phyloP scores from a whole-genome alignment of 2,329 filamentous ascomycete genomes.

The Nothopassalora personata region DNA sequence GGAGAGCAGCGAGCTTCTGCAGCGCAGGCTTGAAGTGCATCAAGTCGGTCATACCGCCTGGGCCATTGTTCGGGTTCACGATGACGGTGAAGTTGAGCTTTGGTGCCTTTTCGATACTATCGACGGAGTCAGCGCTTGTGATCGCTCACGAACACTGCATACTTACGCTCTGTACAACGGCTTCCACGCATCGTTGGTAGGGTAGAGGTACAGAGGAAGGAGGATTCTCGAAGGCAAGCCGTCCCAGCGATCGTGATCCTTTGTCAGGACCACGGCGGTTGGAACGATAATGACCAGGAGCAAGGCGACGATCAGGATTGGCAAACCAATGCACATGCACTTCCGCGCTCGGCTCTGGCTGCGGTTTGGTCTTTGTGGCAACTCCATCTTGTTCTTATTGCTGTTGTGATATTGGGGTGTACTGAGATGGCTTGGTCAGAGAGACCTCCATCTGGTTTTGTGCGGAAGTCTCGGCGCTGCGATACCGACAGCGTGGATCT shows the following conservation, averaged over 20 bases:
- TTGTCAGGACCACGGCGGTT: slow-evolving; percentile 10
- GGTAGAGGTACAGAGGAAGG: slow-evolving; percentile 20
- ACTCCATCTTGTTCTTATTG: slow-evolving; percentile 2
- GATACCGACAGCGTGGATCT: background rate
- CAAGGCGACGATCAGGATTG: background rate
- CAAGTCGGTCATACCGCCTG: slow-evolving; percentile 15
- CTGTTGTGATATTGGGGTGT: background rate
- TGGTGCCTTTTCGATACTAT: slow-evolving; percentile 5
- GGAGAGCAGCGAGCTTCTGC: slow-evolving; percentile 20
- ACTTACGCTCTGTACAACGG: slow-evolving; percentile 19
- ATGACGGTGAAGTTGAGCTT: slow-evolving; percentile 20
- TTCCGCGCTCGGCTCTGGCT: slow-evolving; percentile 1
- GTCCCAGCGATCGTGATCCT: background rate
- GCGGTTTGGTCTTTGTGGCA: background rate
- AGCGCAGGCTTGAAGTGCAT: slow-evolving; percentile 20
- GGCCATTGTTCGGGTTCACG: slow-evolving; percentile 23
- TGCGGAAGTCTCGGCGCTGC: background rate
- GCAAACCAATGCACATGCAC: background rate
- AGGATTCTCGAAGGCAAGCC: slow-evolving; percentile 14
- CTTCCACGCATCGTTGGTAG: slow-evolving; percentile 12
- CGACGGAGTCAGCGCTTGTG: background rate
- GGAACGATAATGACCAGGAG: slow-evolving; percentile 17
- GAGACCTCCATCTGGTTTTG: background rate
- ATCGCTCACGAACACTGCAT: background rate
- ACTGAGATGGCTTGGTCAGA: background rate